Evolutionary conservation across 2,329 filamentous ascomycete species (phyloP).

Genomic region (Cercospora canescens): DNA sequence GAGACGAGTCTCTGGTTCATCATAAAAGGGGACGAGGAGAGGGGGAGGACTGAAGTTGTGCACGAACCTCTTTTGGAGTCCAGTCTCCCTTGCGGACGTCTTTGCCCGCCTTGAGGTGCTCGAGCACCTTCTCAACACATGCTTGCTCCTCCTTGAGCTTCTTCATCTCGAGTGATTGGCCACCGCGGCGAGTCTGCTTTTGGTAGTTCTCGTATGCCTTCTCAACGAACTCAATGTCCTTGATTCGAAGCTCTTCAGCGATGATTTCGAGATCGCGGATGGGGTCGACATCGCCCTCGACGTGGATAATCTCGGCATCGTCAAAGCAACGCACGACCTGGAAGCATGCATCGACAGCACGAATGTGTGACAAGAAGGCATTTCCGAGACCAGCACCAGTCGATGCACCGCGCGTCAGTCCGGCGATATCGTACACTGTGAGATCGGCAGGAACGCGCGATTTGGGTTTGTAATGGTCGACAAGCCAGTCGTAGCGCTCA

Average conservation of each 20-base stretch:
- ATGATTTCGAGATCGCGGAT: conserved; percentile 94
- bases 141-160: conserved; percentile 94
- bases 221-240: conserved; percentile 98
- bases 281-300: conserved; percentile 97
- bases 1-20: conserved; percentile 99
- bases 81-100: conserved; percentile 90
- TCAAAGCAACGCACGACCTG: conserved; percentile 62
- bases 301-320: conserved; percentile 98
- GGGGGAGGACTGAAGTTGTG: conserved; percentile 24
- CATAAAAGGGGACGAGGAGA: conserved; percentile 58
- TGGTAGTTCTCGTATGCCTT: conserved; percentile 88
- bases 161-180: conserved; percentile 96
- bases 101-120: conserved; percentile 82
- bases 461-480: conserved; percentile 96
- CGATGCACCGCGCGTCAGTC: conserved; percentile 91
- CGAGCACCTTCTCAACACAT: conserved; percentile 85
- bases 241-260: conserved; percentile 91
- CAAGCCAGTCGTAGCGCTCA: conserved; percentile 93
- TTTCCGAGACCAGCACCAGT: conserved; percentile 98
- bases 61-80: conserved; percentile 89
- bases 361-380: conserved; percentile 96
- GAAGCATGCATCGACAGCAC: conserved; percentile 59
- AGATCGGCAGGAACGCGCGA: conserved; percentile 94
- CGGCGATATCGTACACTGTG: conserved; percentile 98
- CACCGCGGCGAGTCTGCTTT: conserved; percentile 93